Evolutionary conservation across 192 early-diverging fungal genomes (phyloP), one percentile per base, ranked within the genome.

Genomic region (Coemansia sp.): DNA sequence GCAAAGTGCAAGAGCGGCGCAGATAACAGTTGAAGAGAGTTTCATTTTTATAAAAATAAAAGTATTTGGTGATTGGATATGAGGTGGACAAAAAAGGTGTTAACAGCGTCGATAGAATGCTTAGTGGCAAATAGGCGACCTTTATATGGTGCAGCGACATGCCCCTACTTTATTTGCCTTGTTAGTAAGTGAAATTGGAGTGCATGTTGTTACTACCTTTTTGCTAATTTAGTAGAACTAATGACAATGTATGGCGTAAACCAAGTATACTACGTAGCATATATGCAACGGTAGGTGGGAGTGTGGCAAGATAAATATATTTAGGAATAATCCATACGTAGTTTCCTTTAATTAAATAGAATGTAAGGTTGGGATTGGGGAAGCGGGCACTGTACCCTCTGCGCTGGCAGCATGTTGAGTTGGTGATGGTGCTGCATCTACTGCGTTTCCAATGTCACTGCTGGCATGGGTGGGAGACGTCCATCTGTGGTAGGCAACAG

Each of bases 31-130:
- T 61, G 61, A 31, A 5, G 69, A 61, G 39, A 71, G 27, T 66
- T 74, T 69, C 77, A 79, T 79, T 65, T n/a, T 61, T 53, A 53
- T 10, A 27, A 53, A 34, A 14, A 4, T 17, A 58, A 34, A 19
- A 36, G 59, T 39, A 15, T 21, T 61, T 11, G 14, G 25, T 32
- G 42, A 4, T 45, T 45, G 2, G 17, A 48, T 48, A n/a, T 48
- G 46, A 48, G 19, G 1, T 23, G 46, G 19, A 48, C n/a, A 17
- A 6, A 17, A 6, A 15, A 17, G 27, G 4, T 58, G 55, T 58
- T 58, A 31, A 58, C 27, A 7, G 55, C 32, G 29, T 14, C 55
- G 5, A 5, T 17, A 1, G 55, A 32, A 31, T 32, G 15, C 4
- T 2, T n/a, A 11, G 11, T 25, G 55, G 5, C 14, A 12, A 14